phyloP scores from a whole-genome alignment of 2,329 filamentous ascomycete genomes.

The Cladorrhinum sp. region DNA sequence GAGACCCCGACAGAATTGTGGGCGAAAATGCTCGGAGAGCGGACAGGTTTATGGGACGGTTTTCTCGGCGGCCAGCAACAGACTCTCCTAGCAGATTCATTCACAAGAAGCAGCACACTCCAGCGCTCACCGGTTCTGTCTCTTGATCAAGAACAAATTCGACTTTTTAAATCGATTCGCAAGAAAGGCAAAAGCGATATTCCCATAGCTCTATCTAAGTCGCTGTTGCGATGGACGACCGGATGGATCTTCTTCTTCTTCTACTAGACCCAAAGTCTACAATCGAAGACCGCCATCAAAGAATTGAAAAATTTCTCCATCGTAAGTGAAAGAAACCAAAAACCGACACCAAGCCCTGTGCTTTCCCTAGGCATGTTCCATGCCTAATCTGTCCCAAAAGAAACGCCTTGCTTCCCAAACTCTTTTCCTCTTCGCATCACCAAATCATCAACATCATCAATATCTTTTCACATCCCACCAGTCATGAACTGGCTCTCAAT shows the following conservation, averaged over 20 bases:
- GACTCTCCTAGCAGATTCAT: no score
- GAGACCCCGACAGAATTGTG: no score
- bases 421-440: neutral
- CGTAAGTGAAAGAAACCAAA: neutral
- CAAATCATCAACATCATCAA: neutral
- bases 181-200: neutral
- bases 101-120: no score
- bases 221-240: neutral
- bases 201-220: neutral
- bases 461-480: neutral
- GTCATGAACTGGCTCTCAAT: conserved; percentile 42
- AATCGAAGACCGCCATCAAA: neutral
- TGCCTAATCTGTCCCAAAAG: neutral
- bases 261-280: neutral
- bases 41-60: no score
- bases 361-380: neutral
- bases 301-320: neutral
- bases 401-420: conserved; percentile 2
- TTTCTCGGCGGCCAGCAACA: no score
- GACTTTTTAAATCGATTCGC: neutral
- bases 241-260: neutral
- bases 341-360: neutral
- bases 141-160: no score
- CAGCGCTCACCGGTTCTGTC: no score
- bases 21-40: no score